phyloP scores from a whole-genome alignment of 2,329 filamentous ascomycete genomes.

The Tolypocladium tropicale region DNA sequence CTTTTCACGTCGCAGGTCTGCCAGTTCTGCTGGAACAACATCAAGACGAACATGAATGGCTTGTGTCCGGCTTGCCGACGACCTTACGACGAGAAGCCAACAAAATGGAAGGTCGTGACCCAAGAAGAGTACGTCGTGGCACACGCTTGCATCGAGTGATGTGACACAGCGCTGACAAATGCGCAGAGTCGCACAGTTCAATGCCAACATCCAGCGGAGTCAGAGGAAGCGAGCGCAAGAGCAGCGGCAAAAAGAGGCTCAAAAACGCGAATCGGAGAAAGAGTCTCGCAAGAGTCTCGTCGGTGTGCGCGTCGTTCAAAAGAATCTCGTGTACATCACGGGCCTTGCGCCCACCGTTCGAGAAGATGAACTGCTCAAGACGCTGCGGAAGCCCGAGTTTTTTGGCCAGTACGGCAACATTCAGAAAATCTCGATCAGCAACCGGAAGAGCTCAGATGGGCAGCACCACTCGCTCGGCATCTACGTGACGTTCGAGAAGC shows the following conservation, averaged over 20 bases:
- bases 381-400: conserved; percentile 80
- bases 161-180: conserved; percentile 3
- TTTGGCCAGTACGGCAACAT: conserved; percentile 98
- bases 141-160: not conserved
- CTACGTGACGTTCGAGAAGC: conserved; percentile 94
- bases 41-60: conserved; percentile 95
- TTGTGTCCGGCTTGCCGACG: conserved; percentile 94
- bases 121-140: conserved; percentile 69
- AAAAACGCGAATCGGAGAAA: conserved; percentile 92
- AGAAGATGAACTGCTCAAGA: conserved; percentile 86
- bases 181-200: conserved; percentile 59
- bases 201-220: conserved; percentile 73
- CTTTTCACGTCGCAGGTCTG: conserved; percentile 58
- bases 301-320: conserved; percentile 91
- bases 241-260: conserved; percentile 83
- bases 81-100: conserved; percentile 93
- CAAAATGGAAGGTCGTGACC: conserved; percentile 92
- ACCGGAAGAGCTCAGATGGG: conserved; percentile 67
- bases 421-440: conserved; percentile 97
- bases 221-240: conserved; percentile 83
- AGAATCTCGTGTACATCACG: conserved; percentile 97
- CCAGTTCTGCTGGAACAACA: conserved; percentile 99
- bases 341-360: conserved; percentile 84
- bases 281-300: conserved; percentile 93
- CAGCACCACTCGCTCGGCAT: conserved; percentile 87